Percentiles rank a stretch among this genome's conserved stretches.
Evolutionary conservation across 306 rosid genomes (phyloP).

Genomic region (Argentina anserina): DNA sequence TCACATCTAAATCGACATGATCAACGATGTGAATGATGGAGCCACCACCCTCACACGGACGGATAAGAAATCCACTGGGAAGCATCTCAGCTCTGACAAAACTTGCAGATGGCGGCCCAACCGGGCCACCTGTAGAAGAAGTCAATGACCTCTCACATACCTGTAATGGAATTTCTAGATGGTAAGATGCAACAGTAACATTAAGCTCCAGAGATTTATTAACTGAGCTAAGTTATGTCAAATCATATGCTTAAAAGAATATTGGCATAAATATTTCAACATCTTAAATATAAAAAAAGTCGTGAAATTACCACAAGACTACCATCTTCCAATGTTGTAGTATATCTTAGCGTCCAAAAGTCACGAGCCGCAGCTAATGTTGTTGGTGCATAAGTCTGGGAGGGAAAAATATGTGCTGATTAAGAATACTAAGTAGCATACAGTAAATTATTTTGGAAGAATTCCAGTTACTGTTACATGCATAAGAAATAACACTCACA

Average conservation of each 20-base stretch:
- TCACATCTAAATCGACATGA: conserved; percentile 86
- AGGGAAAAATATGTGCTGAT: background rate
- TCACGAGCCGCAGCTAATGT: conserved; percentile 97
- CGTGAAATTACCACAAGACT: conserved; percentile 79
- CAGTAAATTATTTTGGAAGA: background rate
- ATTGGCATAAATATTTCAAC: background rate
- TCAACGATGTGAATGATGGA: conserved; percentile 93
- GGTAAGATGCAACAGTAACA: background rate
- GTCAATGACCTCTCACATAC: conserved; percentile 91
- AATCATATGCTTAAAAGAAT: background rate
- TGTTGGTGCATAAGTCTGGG: conserved; percentile 90
- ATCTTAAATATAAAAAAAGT: background rate
- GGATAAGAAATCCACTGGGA: conserved; percentile 86
- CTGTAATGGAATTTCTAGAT: conserved; percentile 34
- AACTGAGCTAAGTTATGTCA: background rate
- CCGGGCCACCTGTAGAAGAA: conserved; percentile 77
- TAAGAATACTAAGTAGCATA: background rate
- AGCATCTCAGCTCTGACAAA: conserved; percentile 90
- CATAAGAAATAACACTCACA: background rate
- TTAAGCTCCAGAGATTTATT: background rate
- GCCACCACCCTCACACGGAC: conserved; percentile 97
- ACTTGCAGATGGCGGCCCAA: conserved; percentile 71
- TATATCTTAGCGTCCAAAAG: conserved; percentile 89
- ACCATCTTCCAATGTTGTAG: conserved; percentile 87
- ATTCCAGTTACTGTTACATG: background rate